Conservation (phyloP, 176 grass and related monocot species). For the Secale cereale region DNA sequence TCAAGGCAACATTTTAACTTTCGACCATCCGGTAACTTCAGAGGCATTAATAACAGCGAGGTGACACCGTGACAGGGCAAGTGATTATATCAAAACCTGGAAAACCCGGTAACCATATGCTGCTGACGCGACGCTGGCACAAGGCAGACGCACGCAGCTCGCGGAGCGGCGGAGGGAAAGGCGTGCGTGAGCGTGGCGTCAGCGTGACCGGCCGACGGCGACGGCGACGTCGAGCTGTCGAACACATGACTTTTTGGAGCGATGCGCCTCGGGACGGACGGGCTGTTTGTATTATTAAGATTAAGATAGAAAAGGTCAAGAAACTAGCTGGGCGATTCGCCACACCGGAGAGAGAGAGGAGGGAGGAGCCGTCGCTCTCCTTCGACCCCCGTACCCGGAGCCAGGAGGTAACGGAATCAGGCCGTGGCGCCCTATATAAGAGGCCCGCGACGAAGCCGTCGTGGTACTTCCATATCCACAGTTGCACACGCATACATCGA, state of each 20-base stretch:
- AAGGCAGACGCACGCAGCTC: slow-evolving; percentile 30
- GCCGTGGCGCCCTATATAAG: background rate
- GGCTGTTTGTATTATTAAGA: background rate
- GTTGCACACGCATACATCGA: background rate
- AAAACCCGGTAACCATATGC: background rate
- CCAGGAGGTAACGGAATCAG: slow-evolving; percentile 28
- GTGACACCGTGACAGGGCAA: no score
- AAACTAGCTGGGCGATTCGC: background rate
- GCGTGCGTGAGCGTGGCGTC: slow-evolving; percentile 38
- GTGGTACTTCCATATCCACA: background rate
- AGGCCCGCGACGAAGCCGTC: background rate
- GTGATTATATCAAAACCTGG: background rate
- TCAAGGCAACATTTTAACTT: background rate
- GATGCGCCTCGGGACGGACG: background rate
- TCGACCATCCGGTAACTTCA: background rate
- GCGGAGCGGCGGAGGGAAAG: background rate
- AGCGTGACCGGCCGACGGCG: slow-evolving; percentile 31
- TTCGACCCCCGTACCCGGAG: background rate
- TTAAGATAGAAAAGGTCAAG: background rate
- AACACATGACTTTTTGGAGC: background rate
- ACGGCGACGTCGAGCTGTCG: background rate
- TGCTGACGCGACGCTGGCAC: slow-evolving; percentile 49
- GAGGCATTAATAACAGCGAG: background rate
- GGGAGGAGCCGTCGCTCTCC: slow-evolving; percentile 20
- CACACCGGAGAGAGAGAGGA: background rate